Evolutionary conservation across 257 asterid species (phyloP).

Genomic region (Solanum phureja): DNA sequence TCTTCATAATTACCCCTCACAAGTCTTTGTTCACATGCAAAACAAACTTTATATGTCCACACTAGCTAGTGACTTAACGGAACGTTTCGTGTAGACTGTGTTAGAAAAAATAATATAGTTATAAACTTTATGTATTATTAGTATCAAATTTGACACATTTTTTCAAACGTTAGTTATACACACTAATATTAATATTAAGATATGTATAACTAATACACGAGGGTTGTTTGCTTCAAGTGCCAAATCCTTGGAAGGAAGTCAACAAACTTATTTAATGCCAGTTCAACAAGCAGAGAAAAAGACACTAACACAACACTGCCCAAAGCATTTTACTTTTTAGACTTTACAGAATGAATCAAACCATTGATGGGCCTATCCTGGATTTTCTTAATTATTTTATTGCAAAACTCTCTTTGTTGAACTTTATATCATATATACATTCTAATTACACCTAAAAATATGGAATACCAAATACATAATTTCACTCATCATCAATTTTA

Average conservation of each 20-base stretch:
- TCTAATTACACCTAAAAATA: not conserved
- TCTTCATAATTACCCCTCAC: not conserved
- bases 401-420: not conserved
- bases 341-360: not conserved
- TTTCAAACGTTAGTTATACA: no score
- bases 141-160: no score
- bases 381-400: not conserved
- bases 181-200: no score
- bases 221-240: not conserved
- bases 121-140: no score
- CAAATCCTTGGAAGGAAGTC: not conserved
- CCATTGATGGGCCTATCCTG: not conserved
- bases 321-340: not conserved
- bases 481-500: not conserved
- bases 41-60: not conserved
- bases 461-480: not conserved
- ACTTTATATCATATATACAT: not conserved
- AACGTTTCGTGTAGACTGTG: not conserved
- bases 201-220: not conserved
- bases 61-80: not conserved
- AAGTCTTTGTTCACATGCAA: not conserved
- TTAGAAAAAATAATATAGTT: no score
- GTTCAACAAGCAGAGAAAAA: not conserved
- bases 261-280: not conserved
- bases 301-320: not conserved